Conservation (phyloP, 352 stramenopile genomes). For the Globisporangium radiosum region DNA sequence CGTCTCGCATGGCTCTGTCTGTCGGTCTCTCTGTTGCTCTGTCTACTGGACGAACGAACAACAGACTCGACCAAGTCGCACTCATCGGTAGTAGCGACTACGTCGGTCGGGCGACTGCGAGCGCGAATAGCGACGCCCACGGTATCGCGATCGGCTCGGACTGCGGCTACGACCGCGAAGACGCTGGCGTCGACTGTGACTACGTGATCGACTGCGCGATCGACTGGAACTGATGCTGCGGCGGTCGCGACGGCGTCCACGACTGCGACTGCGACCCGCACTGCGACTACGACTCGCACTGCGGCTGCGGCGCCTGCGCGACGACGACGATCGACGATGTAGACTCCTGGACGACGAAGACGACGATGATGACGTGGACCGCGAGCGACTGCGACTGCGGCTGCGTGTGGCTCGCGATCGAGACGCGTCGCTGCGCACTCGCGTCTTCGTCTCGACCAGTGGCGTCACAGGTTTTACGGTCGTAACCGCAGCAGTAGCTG, state of each 20-base stretch:
- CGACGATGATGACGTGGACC: neutral
- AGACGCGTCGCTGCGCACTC: neutral
- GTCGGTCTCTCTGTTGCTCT: neutral
- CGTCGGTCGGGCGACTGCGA: constrained; percentile 18
- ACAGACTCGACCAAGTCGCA: neutral
- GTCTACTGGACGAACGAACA: neutral
- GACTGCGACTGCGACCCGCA: constrained; percentile 14
- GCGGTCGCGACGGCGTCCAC: constrained; percentile 9
- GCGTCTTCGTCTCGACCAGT: too few relatives aligned
- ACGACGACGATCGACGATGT: constrained; percentile 1
- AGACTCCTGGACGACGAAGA: neutral
- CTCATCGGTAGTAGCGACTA: constrained; percentile 13
- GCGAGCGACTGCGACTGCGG: neutral
- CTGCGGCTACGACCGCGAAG: constrained; percentile 4
- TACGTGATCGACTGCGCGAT: constrained; percentile 27
- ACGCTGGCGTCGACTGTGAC: constrained; percentile 10
- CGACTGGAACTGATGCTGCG: constrained; percentile 16
- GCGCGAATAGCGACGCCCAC: constrained; percentile 10
- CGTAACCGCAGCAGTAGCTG: neutral
- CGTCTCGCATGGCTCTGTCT: neutral
- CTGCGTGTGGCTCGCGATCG: neutral
- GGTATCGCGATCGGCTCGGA: constrained; percentile 3
- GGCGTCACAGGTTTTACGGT: too few relatives aligned
- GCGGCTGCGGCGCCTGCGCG: constrained; percentile 2
- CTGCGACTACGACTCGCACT: constrained; percentile 16